Conservation (phyloP, 2,329 filamentous ascomycete species). For the Ophiocordyceps camponoti-saundersi region DNA sequence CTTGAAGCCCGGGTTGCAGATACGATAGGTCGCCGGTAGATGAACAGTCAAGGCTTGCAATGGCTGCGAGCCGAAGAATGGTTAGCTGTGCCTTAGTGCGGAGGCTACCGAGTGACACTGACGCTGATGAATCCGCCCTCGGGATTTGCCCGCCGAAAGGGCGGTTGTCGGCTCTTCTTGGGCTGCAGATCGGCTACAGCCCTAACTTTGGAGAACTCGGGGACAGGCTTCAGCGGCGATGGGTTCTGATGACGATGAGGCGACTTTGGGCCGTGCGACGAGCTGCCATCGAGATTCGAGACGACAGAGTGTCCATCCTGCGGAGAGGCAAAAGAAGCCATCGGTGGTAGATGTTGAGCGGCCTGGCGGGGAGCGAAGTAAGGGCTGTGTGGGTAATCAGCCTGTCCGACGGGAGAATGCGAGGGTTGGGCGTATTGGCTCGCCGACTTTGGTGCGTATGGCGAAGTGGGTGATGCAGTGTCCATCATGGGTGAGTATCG, state of each 20-base stretch:
- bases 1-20: conserved; percentile 96
- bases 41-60: conserved; percentile 90
- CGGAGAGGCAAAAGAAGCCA: conserved; percentile 49
- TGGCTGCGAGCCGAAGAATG: conserved; percentile 36
- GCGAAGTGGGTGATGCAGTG: conserved; percentile 60
- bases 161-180: conserved; percentile 71
- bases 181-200: conserved; percentile 60
- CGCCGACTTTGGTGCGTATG: conserved; percentile 49
- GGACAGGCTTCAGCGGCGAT: conserved; percentile 46
- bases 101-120: conserved; percentile 18
- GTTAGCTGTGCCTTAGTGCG: background rate
- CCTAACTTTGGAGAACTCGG: conserved; percentile 70
- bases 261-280: conserved; percentile 37
- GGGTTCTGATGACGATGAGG: conserved; percentile 36
- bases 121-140: conserved; percentile 97
- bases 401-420: conserved; percentile 62
- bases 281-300: conserved; percentile 52
- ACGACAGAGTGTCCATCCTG: conserved; percentile 60
- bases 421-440: conserved; percentile 36
- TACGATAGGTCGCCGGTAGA: conserved; percentile 86
- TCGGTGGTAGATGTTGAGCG: conserved; percentile 54
- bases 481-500: conserved; percentile 89
- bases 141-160: conserved; percentile 83
- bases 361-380: conserved; percentile 36
- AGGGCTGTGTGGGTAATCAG: conserved; percentile 41